phyloP scores from a whole-genome alignment of 2,329 filamentous ascomycete species.

The Grosmannia huntii region DNA sequence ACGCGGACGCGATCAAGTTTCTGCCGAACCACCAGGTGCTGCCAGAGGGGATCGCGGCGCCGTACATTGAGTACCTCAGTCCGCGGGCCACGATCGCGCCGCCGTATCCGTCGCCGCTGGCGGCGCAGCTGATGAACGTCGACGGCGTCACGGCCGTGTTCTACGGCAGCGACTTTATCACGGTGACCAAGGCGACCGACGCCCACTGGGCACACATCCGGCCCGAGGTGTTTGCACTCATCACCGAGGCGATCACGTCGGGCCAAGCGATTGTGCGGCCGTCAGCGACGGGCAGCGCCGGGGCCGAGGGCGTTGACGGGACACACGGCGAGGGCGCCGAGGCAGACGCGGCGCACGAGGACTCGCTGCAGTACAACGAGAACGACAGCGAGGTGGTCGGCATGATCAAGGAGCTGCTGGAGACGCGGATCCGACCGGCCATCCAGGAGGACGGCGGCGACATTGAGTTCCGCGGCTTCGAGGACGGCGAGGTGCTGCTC shows the following conservation, averaged over 20 bases:
- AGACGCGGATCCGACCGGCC: conserved; percentile 85
- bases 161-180: conserved; percentile 93
- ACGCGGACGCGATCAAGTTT: conserved; percentile 93
- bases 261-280: conserved; percentile 71
- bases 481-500: conserved; percentile 69
- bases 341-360: conserved; percentile 35
- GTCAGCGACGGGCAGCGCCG: conserved; percentile 16
- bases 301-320: conserved; percentile 6
- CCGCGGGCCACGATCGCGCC: conserved; percentile 80
- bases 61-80: conserved; percentile 84
- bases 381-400: conserved; percentile 88
- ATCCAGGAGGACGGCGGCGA: conserved; percentile 98
- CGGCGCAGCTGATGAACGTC: conserved; percentile 79
- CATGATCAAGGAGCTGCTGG: conserved; percentile 97
- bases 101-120: conserved; percentile 82
- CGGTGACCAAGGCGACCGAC: conserved; percentile 78
- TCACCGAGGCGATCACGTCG: conserved; percentile 80
- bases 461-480: conserved; percentile 88
- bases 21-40: conserved; percentile 80
- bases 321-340: conserved; percentile 24
- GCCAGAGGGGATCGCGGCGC: conserved; percentile 55
- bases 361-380: conserved; percentile 72
- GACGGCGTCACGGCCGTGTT: conserved; percentile 93
- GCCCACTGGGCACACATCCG: conserved; percentile 91
- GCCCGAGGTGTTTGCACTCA: conserved; percentile 87